These are phyloP conservation scores for Cercospora janseana DNA, from an alignment of 2,329 filamentous ascomycete genomes.

Conservation along the genomic window DNA sequence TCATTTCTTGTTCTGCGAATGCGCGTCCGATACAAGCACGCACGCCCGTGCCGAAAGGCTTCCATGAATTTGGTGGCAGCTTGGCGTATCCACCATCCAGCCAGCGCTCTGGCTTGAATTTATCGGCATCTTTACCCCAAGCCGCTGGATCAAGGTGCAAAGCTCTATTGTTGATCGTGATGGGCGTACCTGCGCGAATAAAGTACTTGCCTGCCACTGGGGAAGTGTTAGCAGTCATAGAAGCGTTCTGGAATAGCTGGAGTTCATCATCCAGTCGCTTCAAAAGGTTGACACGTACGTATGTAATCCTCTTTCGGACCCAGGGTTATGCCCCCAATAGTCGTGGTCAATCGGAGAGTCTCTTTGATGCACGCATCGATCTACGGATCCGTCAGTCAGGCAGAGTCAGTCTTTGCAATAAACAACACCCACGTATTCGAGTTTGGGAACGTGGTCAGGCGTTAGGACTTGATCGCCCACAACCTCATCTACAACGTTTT, in stretches of 20 bases:
- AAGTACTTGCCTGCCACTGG: slow-evolving; percentile 43
- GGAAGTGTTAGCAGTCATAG: too few species aligned
- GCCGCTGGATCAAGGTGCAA: slow-evolving; percentile 45
- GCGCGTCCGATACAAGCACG: slow-evolving; percentile 54
- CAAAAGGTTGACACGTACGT: too few species aligned
- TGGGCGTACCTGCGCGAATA: slow-evolving; percentile 37
- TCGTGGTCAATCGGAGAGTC: slow-evolving; percentile 55
- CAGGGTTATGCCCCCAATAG: slow-evolving; percentile 11
- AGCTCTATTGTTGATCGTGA: slow-evolving; percentile 37
- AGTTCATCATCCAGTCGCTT: too few species aligned
- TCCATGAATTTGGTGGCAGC: slow-evolving; percentile 47
- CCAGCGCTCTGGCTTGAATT: slow-evolving; percentile 51
- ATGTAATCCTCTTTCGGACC: slow-evolving; percentile 29
- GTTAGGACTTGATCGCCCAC: slow-evolving; percentile 48
- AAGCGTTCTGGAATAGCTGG: too few species aligned
- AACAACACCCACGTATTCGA: slow-evolving; percentile 49
- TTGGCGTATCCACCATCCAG: slow-evolving; percentile 44
- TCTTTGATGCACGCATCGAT: slow-evolving; percentile 56
- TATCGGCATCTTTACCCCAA: slow-evolving; percentile 47
- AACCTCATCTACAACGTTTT: slow-evolving; percentile 55
- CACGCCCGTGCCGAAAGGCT: slow-evolving; percentile 56
- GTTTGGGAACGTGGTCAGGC: slow-evolving; percentile 51
- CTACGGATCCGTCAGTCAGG: not conserved
- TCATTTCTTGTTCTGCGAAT: slow-evolving; percentile 56
- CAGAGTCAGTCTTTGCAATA: too few species aligned